Evolutionary conservation across 148 eudicot species (phyloP), one percentile per base, ranked within the genome.

Genomic region (Dianthus caryophyllus): DNA sequence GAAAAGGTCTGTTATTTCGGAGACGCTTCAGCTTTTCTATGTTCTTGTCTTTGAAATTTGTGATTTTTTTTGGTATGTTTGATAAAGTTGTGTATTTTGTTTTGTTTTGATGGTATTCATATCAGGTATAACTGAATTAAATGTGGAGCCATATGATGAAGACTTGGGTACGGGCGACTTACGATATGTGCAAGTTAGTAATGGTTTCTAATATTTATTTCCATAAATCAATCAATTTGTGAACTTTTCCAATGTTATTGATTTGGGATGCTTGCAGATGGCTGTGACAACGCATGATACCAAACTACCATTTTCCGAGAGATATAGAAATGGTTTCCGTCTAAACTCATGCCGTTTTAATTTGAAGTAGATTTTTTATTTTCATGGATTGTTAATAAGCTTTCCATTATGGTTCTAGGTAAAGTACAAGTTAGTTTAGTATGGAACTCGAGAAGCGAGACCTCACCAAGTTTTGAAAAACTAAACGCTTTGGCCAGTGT

Each of bases 371-470:
- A 15, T 68, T 38, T 25, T 17, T 9, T 30, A 11, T 71, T 57
- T 21, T 46, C n/a, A 64, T 72, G 71, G 8, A 30, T 24, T 54
- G 53, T 22, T 31, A 22, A 21, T 68, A 69, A 33, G 47, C 52
- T 64, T 41, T 6, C 44, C 1, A 6, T 1, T 9, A 6, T 30
- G 36, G 13, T 66, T 82, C 8, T 74, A 94, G 98, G 98, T 72
- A 86, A 82, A 80, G 98, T 94, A 55, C 98, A 94, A 79, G 82
- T 88, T 75, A 61, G 96, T 67, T 78, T 94, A 76, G 97, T 94
- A 62, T 94, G 98, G 98, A 94, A 94, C 71, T 82, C 96, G 13
- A 86, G 96, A 80, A 86, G 77, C 71, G 97, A 94, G 80, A 86
- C 66, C 55, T 83, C 98, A 27, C 80, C 86, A 46, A 76, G 79